These are phyloP conservation scores for Prunus armeniaca DNA, from an alignment of 306 rosid species.

Conservation along the genomic window DNA sequence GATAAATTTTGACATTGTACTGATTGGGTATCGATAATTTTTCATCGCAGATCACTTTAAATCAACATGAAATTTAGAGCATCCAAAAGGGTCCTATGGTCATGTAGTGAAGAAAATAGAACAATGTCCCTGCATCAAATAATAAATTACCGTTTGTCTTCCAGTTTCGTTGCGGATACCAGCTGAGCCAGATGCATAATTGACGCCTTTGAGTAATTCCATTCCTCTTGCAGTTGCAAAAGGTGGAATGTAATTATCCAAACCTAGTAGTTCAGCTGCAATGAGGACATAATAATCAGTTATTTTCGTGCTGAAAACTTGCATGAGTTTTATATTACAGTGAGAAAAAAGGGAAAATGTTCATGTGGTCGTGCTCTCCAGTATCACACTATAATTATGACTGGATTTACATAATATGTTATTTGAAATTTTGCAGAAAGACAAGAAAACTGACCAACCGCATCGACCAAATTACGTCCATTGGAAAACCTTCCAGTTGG, in stretches of 20 bases:
- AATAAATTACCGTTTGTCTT: background rate
- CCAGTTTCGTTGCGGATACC: constrained; percentile 21
- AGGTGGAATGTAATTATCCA: constrained; percentile 50
- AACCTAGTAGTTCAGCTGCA: constrained; percentile 62
- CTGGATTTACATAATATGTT: background rate
- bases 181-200: constrained; percentile 21
- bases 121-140: too few relatives aligned
- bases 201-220: constrained; percentile 7
- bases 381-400: too few relatives aligned
- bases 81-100: too few relatives aligned
- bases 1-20: too few relatives aligned
- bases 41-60: too few relatives aligned
- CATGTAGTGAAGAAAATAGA: too few relatives aligned
- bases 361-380: too few relatives aligned
- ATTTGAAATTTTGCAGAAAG: background rate
- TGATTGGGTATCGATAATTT: too few relatives aligned
- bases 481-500: constrained; percentile 61
- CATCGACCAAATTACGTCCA: constrained; percentile 38
- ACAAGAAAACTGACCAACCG: constrained; percentile 33
- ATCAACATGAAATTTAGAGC: too few relatives aligned
- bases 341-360: too few relatives aligned
- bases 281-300: background rate
- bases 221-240: constrained; percentile 7
- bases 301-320: too few relatives aligned
- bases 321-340: too few relatives aligned